Evolutionary conservation across 148 eudicot genomes (phyloP).

Genomic region (Fagopyrum esculentum): DNA sequence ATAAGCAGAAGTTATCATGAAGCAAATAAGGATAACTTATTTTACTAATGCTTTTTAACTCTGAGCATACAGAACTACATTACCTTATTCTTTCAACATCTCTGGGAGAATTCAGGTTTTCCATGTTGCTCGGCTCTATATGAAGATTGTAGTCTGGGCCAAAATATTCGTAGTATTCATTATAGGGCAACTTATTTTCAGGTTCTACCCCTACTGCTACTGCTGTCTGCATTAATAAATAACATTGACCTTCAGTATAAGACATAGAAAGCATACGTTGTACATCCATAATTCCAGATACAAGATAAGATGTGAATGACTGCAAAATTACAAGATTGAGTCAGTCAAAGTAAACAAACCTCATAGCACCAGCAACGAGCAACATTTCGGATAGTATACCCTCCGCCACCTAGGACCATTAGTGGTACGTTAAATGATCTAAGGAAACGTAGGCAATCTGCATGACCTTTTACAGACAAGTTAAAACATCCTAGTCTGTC

Average conservation of each 20-base stretch:
- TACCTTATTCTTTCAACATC: slow-evolving; percentile 87
- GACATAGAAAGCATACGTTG: neutral
- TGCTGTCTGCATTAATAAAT: slow-evolving; percentile 54
- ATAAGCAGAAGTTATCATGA: neutral
- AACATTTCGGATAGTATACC: slow-evolving; percentile 85
- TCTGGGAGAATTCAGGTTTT: slow-evolving; percentile 60
- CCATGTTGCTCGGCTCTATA: slow-evolving; percentile 63
- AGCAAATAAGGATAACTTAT: neutral
- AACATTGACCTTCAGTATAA: slow-evolving; percentile 7
- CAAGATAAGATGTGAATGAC: neutral
- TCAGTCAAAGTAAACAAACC: slow-evolving; percentile 34
- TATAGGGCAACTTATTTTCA: slow-evolving; percentile 81
- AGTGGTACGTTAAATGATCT: slow-evolving; percentile 93
- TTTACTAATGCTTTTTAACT: neutral
- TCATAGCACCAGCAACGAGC: slow-evolving; percentile 99
- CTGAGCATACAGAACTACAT: slow-evolving; percentile 1
- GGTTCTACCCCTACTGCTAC: slow-evolving; percentile 94
- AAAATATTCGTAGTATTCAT: slow-evolving; percentile 79
- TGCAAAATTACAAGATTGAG: neutral
- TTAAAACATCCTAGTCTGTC: slow-evolving; percentile 93
- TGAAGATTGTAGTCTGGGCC: slow-evolving; percentile 90
- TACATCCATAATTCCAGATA: neutral
- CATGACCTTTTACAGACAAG: slow-evolving; percentile 91
- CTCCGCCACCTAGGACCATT: slow-evolving; percentile 97
- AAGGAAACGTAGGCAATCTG: slow-evolving; percentile 77